Conservation (phyloP, 257 asterid genomes). For the Jacaranda copaia region DNA sequence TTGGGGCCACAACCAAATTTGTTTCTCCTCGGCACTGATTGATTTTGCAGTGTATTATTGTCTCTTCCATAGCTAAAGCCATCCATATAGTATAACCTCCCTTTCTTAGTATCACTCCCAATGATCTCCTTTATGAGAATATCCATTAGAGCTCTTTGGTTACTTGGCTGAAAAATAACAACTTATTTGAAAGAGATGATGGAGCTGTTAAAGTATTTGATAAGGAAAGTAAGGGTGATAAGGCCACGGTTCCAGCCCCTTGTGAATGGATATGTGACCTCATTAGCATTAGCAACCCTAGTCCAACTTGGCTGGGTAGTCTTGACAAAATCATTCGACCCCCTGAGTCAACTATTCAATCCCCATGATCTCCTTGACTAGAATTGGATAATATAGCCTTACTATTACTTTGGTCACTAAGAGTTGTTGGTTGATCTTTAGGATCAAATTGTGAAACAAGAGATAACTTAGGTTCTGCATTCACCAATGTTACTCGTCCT, state of each 20-base stretch:
- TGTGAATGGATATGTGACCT: not conserved
- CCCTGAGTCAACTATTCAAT: constrained; percentile 2
- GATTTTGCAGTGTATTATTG: not conserved
- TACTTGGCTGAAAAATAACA: not conserved
- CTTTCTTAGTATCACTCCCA: constrained; percentile 35
- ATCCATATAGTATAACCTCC: constrained; percentile 32
- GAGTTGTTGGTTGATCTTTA: not conserved
- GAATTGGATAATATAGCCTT: not conserved
- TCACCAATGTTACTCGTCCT: not conserved
- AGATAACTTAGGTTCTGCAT: not conserved
- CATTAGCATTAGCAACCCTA: not conserved
- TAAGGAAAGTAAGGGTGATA: not conserved
- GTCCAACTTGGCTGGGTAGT: not conserved
- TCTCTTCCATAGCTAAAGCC: not conserved
- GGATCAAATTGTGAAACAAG: not conserved
- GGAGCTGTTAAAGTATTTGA: not conserved
- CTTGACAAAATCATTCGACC: not conserved
- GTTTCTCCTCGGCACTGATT: not conserved
- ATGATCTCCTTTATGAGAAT: constrained; percentile 17
- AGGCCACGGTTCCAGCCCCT: not conserved
- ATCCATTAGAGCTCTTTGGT: constrained; percentile 23
- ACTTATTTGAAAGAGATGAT: not conserved
- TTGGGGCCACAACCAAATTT: constrained; percentile 18
- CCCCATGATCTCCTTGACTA: not conserved
- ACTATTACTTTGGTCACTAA: not conserved